Evolutionary conservation across 495 filamentous ascomycete species (phyloP).

Genomic region (Penicillium cosmopolitanum): DNA sequence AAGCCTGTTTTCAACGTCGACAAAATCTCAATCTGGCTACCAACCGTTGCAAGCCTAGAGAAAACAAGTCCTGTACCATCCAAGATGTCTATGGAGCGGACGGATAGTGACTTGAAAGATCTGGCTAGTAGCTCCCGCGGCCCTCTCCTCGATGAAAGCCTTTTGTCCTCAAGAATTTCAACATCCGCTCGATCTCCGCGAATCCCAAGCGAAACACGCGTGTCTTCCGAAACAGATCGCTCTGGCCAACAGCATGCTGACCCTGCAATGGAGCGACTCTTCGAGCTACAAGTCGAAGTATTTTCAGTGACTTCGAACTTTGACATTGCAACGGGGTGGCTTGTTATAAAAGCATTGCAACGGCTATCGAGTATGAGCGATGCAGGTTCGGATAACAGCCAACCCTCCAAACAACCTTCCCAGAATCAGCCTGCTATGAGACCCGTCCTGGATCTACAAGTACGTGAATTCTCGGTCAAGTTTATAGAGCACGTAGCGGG

Average conservation of each 20-base stretch:
- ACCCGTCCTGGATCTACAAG: constrained; percentile 50
- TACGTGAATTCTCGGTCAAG: constrained; percentile 59
- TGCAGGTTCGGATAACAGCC: constrained; percentile 16
- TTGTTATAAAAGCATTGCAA: constrained; percentile 64
- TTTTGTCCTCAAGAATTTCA: constrained; percentile 34
- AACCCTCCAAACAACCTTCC: constrained; percentile 19
- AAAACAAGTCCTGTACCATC: constrained; percentile 11
- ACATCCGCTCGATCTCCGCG: constrained; percentile 27
- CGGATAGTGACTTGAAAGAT: constrained; percentile 29
- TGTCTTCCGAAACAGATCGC: constrained; percentile 13
- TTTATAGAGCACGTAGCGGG: constrained; percentile 68
- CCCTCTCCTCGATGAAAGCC: constrained; percentile 31
- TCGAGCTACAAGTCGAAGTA: constrained; percentile 57
- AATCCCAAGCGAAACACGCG: constrained; percentile 21
- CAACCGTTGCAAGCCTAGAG: constrained; percentile 25
- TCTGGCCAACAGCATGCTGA: constrained; percentile 11
- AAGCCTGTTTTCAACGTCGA: constrained; percentile 43
- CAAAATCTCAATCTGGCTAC: constrained; percentile 40
- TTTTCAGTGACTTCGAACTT: constrained; percentile 60
- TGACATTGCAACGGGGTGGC: constrained; percentile 70
- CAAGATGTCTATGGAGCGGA: constrained; percentile 9
- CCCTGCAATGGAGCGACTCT: background rate
- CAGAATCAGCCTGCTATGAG: constrained; percentile 27
- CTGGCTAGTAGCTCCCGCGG: constrained; percentile 25
- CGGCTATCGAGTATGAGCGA: constrained; percentile 51